Conservation (phyloP, 208 protist genomes). For the Leishmania amazonensis region DNA sequence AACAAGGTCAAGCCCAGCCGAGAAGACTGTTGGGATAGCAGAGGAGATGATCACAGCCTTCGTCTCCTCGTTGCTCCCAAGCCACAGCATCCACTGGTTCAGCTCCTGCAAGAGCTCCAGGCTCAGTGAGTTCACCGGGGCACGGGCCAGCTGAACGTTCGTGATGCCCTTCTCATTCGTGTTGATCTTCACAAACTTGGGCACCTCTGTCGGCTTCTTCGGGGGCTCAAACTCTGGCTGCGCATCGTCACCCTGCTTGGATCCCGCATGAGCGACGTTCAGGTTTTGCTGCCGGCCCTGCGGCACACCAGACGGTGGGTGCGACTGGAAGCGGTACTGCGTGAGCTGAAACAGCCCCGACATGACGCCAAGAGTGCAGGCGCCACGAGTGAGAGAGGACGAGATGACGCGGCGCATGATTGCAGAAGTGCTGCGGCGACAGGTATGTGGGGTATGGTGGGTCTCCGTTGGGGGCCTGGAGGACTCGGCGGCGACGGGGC, state of each 20-base stretch:
- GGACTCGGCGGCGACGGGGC: not conserved
- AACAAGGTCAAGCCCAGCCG: conserved; percentile 69
- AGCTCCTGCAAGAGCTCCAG: conserved; percentile 78
- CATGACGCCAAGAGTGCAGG: conserved; percentile 10
- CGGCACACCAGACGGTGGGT: conserved; percentile 27
- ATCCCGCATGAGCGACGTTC: not conserved
- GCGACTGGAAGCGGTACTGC: conserved; percentile 31
- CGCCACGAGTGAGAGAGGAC: conserved; percentile 18
- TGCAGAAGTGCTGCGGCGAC: not conserved
- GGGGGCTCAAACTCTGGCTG: conserved; percentile 58
- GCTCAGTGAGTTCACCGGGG: conserved; percentile 76
- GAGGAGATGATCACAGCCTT: conserved; percentile 74
- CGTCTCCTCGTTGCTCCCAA: conserved; percentile 75
- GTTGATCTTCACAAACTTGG: conserved; percentile 70
- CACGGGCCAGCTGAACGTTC: conserved; percentile 52
- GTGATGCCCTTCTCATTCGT: conserved; percentile 66
- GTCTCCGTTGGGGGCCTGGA: not conserved
- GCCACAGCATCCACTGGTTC: conserved; percentile 85
- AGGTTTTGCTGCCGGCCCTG: not conserved
- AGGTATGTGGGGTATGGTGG: not conserved
- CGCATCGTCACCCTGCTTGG: conserved; percentile 10
- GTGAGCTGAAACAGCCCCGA: conserved; percentile 9
- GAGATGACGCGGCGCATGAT: conserved; percentile 33
- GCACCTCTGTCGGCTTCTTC: conserved; percentile 65
- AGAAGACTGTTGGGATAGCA: conserved; percentile 80